Evolutionary conservation across 106 monocot genomes (phyloP).

Genomic region (Acanthochlamys bracteata): DNA sequence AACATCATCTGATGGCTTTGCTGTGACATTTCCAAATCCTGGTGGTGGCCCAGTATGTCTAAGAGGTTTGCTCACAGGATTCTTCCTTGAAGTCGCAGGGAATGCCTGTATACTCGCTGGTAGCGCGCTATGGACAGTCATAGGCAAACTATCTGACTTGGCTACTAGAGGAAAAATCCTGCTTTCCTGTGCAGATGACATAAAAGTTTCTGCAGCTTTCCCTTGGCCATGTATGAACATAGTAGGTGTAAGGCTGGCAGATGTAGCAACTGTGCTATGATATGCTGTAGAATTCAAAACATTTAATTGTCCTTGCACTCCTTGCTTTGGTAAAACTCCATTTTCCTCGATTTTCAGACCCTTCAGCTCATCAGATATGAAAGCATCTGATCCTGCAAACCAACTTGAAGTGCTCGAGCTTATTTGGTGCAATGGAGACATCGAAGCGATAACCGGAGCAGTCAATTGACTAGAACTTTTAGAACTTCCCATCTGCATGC

Average conservation of each 20-base stretch:
- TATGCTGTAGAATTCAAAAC: slow-evolving; percentile 11
- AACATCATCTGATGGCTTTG: slow-evolving; percentile 27
- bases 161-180: slow-evolving; percentile 12
- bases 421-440: slow-evolving; percentile 19
- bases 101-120: slow-evolving; percentile 12
- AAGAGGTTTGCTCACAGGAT: slow-evolving; percentile 69
- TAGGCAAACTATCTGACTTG: slow-evolving; percentile 14
- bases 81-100: slow-evolving; percentile 33
- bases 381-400: slow-evolving; percentile 32
- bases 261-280: slow-evolving; percentile 8
- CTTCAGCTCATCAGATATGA: slow-evolving; percentile 28
- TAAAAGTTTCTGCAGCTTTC: slow-evolving; percentile 15
- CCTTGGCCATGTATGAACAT: slow-evolving; percentile 11
- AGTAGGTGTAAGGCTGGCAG: slow-evolving; percentile 1
- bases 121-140: background rate
- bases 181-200: slow-evolving; percentile 48
- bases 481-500: slow-evolving; percentile 18
- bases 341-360: slow-evolving; percentile 40
- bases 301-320: slow-evolving; percentile 21
- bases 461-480: slow-evolving; percentile 10
- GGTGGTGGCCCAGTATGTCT: slow-evolving; percentile 87
- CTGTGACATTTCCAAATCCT: slow-evolving; percentile 50
- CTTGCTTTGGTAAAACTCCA: slow-evolving; percentile 19
- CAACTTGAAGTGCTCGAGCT: slow-evolving; percentile 39
- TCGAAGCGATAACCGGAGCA: background rate